Percentiles rank a stretch among this genome's conserved stretches.
These are phyloP conservation scores for Aspergillus wentii DNA, from an alignment of 495 filamentous ascomycete species.

Conservation along the genomic window DNA sequence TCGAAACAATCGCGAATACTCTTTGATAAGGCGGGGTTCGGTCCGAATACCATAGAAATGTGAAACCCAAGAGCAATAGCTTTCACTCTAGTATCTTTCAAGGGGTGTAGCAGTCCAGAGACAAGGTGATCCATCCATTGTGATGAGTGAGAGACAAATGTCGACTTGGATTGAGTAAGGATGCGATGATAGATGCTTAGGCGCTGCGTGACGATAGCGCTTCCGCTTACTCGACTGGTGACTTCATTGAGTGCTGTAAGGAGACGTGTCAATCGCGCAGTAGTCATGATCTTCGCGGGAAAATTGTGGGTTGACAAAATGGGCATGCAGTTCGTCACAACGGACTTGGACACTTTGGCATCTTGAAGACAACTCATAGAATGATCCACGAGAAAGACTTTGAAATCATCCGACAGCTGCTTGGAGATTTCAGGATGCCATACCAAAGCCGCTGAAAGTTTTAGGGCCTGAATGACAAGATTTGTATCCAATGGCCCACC, in stretches of 20 bases:
- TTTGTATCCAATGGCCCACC: slow-evolving; percentile 47
- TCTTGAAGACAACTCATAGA: slow-evolving; percentile 65
- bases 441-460: slow-evolving; percentile 66
- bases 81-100: slow-evolving; percentile 68
- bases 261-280: slow-evolving; percentile 59
- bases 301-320: slow-evolving; percentile 77
- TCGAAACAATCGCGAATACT: slow-evolving; percentile 64
- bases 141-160: slow-evolving; percentile 54
- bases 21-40: slow-evolving; percentile 57
- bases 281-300: slow-evolving; percentile 63
- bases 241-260: slow-evolving; percentile 64
- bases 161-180: slow-evolving; percentile 57
- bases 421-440: slow-evolving; percentile 60
- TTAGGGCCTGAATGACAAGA: slow-evolving; percentile 70
- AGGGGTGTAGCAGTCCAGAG: slow-evolving; percentile 67
- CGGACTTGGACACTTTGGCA: slow-evolving; percentile 63
- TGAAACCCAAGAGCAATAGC: slow-evolving; percentile 70
- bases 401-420: slow-evolving; percentile 69
- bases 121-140: slow-evolving; percentile 79
- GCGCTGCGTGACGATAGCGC: slow-evolving; percentile 66
- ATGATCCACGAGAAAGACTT: slow-evolving; percentile 72
- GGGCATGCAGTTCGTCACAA: slow-evolving; percentile 71
- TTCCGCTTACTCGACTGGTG: slow-evolving; percentile 71
- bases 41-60: slow-evolving; percentile 58
- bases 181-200: slow-evolving; percentile 73